A percentile compares a stretch with the other conserved stretches of the same genome.
Evolutionary conservation across 2,329 filamentous ascomycete species (phyloP).

Genomic region (Chaetomium globosum): DNA sequence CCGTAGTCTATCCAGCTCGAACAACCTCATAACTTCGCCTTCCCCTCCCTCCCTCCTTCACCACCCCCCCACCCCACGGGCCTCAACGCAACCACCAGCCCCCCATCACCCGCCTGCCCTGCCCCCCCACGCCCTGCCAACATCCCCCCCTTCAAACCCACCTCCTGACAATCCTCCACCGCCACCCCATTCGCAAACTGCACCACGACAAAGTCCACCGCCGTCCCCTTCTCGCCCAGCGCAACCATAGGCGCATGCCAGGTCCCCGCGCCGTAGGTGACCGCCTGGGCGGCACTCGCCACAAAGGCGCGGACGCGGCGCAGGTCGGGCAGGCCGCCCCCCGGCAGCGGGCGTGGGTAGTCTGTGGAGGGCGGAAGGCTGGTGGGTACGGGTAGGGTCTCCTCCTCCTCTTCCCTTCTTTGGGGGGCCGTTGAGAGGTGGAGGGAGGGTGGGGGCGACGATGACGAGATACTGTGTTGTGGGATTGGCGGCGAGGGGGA

Average conservation of each 20-base stretch:
- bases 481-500: conserved; percentile 64
- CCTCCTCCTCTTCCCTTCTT: conserved; percentile 32
- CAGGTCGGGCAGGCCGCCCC: conserved; percentile 72
- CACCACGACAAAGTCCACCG: conserved; percentile 83
- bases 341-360: conserved; percentile 53
- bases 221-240: conserved; percentile 59
- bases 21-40: not conserved
- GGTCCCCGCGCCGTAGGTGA: conserved; percentile 88
- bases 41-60: not conserved
- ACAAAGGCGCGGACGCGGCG: conserved; percentile 73
- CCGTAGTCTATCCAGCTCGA: not conserved
- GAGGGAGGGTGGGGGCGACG: conserved; percentile 75
- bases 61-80: not conserved
- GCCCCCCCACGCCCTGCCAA: not conserved
- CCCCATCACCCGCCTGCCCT: not conserved
- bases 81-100: conserved; percentile 18
- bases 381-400: conserved; percentile 47
- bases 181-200: conserved; percentile 85
- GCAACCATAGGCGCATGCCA: conserved; percentile 98
- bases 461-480: conserved; percentile 72
- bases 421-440: conserved; percentile 31
- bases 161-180: conserved; percentile 86
- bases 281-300: conserved; percentile 75
- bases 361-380: conserved; percentile 37
- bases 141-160: conserved; percentile 42